A percentile compares a stretch with the other conserved stretches of the same genome.
These are phyloP conservation scores for Cladosporium halotolerans DNA, from an alignment of 2,329 filamentous ascomycete species.

Conservation along the genomic window DNA sequence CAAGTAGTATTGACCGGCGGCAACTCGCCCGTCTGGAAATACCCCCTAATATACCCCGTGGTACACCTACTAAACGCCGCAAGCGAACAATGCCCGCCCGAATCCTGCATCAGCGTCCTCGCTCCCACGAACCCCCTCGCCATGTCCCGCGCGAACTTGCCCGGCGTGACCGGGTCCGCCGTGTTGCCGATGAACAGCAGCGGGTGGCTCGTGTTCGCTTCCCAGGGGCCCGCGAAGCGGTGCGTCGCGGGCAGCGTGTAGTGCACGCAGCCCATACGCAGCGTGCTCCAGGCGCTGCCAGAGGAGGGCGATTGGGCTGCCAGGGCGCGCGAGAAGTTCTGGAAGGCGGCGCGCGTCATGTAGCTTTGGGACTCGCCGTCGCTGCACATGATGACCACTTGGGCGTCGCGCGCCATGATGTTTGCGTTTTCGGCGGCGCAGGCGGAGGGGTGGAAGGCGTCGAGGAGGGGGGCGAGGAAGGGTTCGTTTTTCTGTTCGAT, in stretches of 20 bases:
- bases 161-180: constrained; percentile 31
- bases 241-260: constrained; percentile 33
- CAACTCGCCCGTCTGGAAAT: constrained; percentile 29
- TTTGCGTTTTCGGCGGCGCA: not conserved
- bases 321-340: constrained; percentile 30
- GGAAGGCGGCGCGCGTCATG: constrained; percentile 24
- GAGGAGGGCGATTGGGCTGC: constrained; percentile 27
- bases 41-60: constrained; percentile 24
- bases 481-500: constrained; percentile 30
- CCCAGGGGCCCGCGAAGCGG: constrained; percentile 27
- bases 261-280: constrained; percentile 33
- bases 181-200: constrained; percentile 29
- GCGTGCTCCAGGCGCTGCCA: constrained; percentile 34
- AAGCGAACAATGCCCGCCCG: constrained; percentile 28
- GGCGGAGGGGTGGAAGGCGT: not conserved
- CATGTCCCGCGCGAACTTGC: constrained; percentile 30
- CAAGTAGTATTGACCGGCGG: constrained; percentile 26
- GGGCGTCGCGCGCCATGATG: not conserved
- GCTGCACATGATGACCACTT: constrained; percentile 32
- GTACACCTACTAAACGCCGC: constrained; percentile 25
- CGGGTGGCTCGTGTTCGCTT: constrained; percentile 24
- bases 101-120: constrained; percentile 28
- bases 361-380: constrained; percentile 32
- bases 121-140: constrained; percentile 27
- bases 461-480: constrained; percentile 21